Conservation (phyloP, 148 eudicot genomes). For the Rheum nobile region DNA sequence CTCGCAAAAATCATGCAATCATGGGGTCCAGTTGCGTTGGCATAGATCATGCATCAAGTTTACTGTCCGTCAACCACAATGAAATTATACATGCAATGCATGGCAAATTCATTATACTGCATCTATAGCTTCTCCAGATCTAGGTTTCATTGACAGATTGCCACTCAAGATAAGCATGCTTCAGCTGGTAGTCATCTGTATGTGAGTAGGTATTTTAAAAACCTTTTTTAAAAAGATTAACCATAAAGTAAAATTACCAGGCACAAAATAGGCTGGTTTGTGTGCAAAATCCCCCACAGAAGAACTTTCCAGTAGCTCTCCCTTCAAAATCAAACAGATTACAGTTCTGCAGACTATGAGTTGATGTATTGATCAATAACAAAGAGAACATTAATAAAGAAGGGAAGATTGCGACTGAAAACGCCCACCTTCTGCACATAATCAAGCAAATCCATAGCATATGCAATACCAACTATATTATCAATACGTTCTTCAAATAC, state of each 20-base stretch:
- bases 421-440: constrained; percentile 67
- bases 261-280: constrained; percentile 95
- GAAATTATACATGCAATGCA: background rate
- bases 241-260: constrained; percentile 40
- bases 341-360: constrained; percentile 48
- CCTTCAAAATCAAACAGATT: constrained; percentile 68
- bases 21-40: background rate
- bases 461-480: constrained; percentile 93
- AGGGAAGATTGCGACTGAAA: background rate
- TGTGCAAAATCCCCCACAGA: constrained; percentile 88
- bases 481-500: constrained; percentile 95
- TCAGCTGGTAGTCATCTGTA: background rate
- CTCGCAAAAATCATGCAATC: background rate
- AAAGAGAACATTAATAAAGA: constrained; percentile 5
- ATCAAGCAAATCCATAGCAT: constrained; percentile 98
- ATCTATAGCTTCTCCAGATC: background rate
- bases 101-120: background rate
- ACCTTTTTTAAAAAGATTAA: too few species aligned
- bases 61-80: background rate
- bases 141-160: background rate
- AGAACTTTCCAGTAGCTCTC: constrained; percentile 77
- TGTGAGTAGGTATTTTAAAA: background rate
- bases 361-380: constrained; percentile 19
- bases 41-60: background rate
- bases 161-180: background rate